Conservation (phyloP, 164 flowering plant species). For the Vitis amurensis region DNA sequence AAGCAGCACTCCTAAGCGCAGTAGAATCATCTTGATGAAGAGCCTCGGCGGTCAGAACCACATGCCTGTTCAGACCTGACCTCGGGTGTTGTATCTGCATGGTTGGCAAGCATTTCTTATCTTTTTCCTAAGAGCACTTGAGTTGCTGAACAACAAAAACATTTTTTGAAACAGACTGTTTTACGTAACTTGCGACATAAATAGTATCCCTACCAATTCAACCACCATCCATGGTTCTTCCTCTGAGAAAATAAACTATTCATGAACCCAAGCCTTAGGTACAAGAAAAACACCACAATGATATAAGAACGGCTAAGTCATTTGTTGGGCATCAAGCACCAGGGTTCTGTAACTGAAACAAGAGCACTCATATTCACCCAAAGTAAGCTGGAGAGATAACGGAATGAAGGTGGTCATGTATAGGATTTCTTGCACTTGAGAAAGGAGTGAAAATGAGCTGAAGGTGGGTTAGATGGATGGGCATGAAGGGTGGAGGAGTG, state of each 20-base stretch:
- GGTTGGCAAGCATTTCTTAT: no score
- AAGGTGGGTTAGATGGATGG: no score
- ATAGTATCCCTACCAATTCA: slow-evolving; percentile 87
- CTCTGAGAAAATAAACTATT: slow-evolving; percentile 27
- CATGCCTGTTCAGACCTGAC: slow-evolving; percentile 65
- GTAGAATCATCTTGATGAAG: slow-evolving; percentile 78
- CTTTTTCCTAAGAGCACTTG: no score
- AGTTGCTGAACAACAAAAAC: slow-evolving; percentile 76
- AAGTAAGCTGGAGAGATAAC: slow-evolving; percentile 33
- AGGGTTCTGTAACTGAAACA: slow-evolving; percentile 68
- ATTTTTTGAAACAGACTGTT: slow-evolving; percentile 61
- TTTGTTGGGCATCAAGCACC: slow-evolving; percentile 69
- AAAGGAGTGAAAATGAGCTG: no score
- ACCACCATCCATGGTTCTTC: slow-evolving; percentile 82
- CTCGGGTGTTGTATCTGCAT: slow-evolving; percentile 77
- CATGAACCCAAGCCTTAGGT: slow-evolving; percentile 47
- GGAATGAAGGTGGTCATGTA: no score
- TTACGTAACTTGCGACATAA: slow-evolving; percentile 68
- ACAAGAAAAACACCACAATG: slow-evolving; percentile 87
- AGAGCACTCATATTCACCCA: slow-evolving; percentile 58
- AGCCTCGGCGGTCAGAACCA: slow-evolving; percentile 86
- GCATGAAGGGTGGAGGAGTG: no score
- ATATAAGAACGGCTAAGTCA: slow-evolving; percentile 49
- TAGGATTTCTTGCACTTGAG: no score
- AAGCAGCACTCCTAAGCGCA: slow-evolving; percentile 67